Base-by-base conservation (phyloP, 768 basidiomycete species). In the Daedalea quercina region DNA sequence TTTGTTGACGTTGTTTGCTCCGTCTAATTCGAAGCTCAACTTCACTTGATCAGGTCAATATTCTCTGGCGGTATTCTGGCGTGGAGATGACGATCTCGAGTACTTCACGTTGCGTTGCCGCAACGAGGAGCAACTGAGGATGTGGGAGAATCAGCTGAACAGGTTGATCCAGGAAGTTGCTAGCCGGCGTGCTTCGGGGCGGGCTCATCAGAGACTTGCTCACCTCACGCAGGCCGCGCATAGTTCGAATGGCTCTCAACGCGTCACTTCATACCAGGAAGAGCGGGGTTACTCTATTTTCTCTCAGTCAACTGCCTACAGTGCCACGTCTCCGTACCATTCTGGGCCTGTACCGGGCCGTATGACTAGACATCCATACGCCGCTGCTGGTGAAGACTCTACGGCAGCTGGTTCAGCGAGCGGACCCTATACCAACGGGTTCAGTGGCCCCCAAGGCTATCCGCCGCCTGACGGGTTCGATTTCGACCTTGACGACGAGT, bases 81-180 rank as follows among this genome's bases (percentile, higher is more conserved):
- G 88, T 63, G 92, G 92, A 3, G 94, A 96, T 61, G 88, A 93
- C 59, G 89, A 90, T 60, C 73, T 92, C 40, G 96, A 98, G 62
- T 93, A 81, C 63, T 98, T 99, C 70, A 91, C 94, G 24, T 79
- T 99, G 49, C 89, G 92, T 51, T 96, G 95, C 67, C 82, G 90
- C 43, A 84, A 84, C 11, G 92, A 97, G 64, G 96, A 97, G 60
- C 90, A 93, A 60, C 81, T 96, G 66, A 79, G 81, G 44, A 87
- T 92, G 63, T 99, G 96, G 96, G 90, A 96, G 65, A 75, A 81
- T 15, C 82, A 85, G 54, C 88, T 98, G 60, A 93, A 85, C 66
- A 85, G 90, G 42, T 77, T 98, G 31, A 93, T 97, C 64, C 81
- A 81, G 59, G 84, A 84, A 61, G 78, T 84, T 44, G 81, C 82